phyloP scores from a whole-genome alignment of 371 early-diverging fungal species.

The Polyrhizophydium stewartii region DNA sequence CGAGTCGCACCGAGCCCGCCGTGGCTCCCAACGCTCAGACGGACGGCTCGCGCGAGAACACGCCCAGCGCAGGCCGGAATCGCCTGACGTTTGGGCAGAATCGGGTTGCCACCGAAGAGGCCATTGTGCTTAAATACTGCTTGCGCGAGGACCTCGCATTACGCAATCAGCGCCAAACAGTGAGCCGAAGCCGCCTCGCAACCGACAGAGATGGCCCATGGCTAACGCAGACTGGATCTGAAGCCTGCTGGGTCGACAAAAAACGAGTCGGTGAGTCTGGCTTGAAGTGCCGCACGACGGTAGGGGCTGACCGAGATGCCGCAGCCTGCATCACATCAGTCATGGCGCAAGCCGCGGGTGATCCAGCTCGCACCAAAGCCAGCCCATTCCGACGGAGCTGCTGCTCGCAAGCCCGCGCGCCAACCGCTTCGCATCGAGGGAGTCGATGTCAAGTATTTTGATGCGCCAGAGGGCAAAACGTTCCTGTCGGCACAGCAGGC shows the following conservation, averaged over 20 bases:
- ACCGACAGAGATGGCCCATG: neutral
- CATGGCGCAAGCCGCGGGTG: too few relatives aligned
- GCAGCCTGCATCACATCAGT: too few relatives aligned
- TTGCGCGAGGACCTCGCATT: slow-evolving; percentile 1
- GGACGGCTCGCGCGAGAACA: too few relatives aligned
- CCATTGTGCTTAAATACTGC: slow-evolving; percentile 8
- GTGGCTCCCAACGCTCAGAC: neutral
- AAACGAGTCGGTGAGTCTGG: too few relatives aligned
- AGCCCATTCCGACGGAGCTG: too few relatives aligned
- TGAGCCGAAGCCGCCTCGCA: neutral
- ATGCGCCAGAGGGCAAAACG: neutral
- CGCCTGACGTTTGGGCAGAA: slow-evolving; percentile 5
- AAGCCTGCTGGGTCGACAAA: too few relatives aligned
- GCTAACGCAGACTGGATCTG: too few relatives aligned
- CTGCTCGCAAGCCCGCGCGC: too few relatives aligned
- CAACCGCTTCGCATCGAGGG: neutral
- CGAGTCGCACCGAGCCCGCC: neutral
- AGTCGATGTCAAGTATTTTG: neutral
- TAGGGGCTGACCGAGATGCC: too few relatives aligned
- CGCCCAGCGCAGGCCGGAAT: neutral
- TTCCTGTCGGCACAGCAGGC: neutral
- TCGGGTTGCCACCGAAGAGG: slow-evolving; percentile 14
- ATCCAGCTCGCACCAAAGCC: too few relatives aligned
- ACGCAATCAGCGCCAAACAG: neutral
- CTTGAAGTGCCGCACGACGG: too few relatives aligned